Conservation (phyloP, 1,284 basidiomycete genomes). For the Violaceomyces palustris region DNA sequence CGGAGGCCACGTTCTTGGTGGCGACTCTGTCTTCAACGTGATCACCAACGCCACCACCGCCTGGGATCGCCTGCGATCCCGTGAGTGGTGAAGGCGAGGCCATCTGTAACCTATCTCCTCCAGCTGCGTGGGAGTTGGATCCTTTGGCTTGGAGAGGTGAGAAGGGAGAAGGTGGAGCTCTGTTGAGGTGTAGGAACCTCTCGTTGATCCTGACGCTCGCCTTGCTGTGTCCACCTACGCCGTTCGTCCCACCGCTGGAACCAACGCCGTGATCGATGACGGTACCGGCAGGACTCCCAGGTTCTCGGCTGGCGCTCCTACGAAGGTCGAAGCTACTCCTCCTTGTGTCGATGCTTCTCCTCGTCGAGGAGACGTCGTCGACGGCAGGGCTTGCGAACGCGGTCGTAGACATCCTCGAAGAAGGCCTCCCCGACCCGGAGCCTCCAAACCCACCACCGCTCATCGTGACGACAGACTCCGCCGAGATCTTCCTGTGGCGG, state of each 20-base stretch:
- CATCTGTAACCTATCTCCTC: constrained; percentile 2
- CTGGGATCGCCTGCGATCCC: no score
- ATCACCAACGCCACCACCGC: no score
- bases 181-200: constrained; percentile 6
- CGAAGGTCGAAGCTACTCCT: constrained; percentile 9
- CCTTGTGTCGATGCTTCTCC: constrained; percentile 1
- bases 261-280: neutral
- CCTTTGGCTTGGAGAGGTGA: constrained; percentile 6
- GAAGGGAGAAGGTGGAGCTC: constrained; percentile 1
- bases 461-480: no score
- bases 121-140: no score
- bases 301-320: constrained; percentile 15
- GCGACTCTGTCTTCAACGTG: no score
- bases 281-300: neutral
- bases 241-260: no score
- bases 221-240: constrained; percentile 4
- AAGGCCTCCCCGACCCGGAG: neutral
- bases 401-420: neutral
- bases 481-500: neutral
- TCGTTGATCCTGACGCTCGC: constrained; percentile 9
- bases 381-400: neutral
- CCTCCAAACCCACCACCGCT: neutral
- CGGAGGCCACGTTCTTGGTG: no score
- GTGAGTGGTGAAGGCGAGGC: constrained; percentile 15
- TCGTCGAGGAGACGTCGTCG: no score